Conservation (phyloP, 2,329 filamentous ascomycete genomes). For the Stenocarpella maydis region DNA sequence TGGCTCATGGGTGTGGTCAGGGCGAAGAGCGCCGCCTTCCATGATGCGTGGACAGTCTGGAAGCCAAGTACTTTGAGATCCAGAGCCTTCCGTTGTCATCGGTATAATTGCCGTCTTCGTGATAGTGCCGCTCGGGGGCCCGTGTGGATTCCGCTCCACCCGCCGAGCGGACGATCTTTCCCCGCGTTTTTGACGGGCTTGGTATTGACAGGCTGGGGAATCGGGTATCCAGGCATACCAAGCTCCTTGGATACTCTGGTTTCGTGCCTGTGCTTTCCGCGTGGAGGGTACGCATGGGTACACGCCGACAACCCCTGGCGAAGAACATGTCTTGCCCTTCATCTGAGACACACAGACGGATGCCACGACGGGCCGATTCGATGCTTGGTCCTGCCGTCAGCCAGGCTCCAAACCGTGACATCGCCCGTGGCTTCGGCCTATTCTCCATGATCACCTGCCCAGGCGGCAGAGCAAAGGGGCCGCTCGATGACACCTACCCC, state of each 20-base stretch:
- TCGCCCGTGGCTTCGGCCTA: not conserved
- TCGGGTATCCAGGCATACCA: not conserved
- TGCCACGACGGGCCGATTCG: conserved; percentile 40
- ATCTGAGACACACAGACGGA: conserved; percentile 18
- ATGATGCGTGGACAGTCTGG: not conserved
- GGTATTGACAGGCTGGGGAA: conserved; percentile 12
- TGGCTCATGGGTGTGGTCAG: conserved; percentile 14
- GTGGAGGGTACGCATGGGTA: not conserved
- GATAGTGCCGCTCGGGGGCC: conserved; percentile 21
- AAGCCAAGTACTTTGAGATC: conserved; percentile 5
- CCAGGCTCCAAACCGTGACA: conserved; percentile 9
- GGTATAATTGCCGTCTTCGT: conserved; percentile 18
- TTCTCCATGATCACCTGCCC: conserved; percentile 21
- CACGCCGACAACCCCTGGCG: not conserved
- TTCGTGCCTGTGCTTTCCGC: not conserved
- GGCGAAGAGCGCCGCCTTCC: not conserved
- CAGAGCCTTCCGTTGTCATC: conserved; percentile 5
- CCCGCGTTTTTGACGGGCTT: not conserved
- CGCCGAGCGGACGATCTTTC: conserved; percentile 20
- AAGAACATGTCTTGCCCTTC: conserved; percentile 7
- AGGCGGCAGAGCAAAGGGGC: conserved; percentile 10
- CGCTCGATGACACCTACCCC: conserved; percentile 26
- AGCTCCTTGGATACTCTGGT: not conserved
- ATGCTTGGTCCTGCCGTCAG: conserved; percentile 28
- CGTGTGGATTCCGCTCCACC: conserved; percentile 11